phyloP scores from a whole-genome alignment of 371 early-diverging fungal species.

The Haplosporangium sp. region DNA sequence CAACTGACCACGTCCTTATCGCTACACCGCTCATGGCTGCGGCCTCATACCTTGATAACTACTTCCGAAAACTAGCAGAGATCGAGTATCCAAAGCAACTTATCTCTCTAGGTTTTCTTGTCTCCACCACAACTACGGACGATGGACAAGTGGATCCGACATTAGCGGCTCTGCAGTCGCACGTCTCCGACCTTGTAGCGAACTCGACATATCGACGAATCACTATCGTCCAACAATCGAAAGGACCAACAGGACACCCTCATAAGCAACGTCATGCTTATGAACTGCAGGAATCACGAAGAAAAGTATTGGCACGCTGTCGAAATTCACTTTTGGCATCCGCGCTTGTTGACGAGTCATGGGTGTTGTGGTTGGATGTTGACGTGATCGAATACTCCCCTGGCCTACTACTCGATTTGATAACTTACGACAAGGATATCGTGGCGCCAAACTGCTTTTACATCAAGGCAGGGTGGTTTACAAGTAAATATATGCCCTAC shows the following conservation, averaged over 20 bases:
- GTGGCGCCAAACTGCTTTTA: constrained; percentile 72
- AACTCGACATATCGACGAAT: constrained; percentile 58
- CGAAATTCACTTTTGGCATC: constrained; percentile 70
- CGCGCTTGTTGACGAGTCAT: constrained; percentile 66
- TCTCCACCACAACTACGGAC: constrained; percentile 39
- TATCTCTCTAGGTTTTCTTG: constrained; percentile 75
- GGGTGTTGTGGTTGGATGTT: constrained; percentile 82
- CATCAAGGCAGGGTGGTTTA: constrained; percentile 14
- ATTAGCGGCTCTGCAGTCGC: constrained; percentile 52
- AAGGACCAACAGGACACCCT: constrained; percentile 57
- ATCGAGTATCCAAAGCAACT: constrained; percentile 72
- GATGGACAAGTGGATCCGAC: constrained; percentile 67
- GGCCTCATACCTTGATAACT: constrained; percentile 66
- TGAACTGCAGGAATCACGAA: constrained; percentile 64
- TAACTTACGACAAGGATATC: constrained; percentile 70
- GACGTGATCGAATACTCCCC: constrained; percentile 73
- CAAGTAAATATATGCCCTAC: constrained; percentile 49
- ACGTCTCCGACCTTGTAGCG: constrained; percentile 37
- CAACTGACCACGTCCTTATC: constrained; percentile 61
- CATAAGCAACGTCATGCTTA: constrained; percentile 71
- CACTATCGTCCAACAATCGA: constrained; percentile 69
- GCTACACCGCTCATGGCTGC: constrained; percentile 77
- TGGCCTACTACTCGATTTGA: constrained; percentile 65
- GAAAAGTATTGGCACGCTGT: constrained; percentile 71
- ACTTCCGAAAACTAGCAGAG: constrained; percentile 66